Percentiles rank a stretch among this genome's conserved stretches.
These are phyloP conservation scores for Phlebopus sp. DNA, from an alignment of 1,284 basidiomycete genomes.

Conservation along the genomic window DNA sequence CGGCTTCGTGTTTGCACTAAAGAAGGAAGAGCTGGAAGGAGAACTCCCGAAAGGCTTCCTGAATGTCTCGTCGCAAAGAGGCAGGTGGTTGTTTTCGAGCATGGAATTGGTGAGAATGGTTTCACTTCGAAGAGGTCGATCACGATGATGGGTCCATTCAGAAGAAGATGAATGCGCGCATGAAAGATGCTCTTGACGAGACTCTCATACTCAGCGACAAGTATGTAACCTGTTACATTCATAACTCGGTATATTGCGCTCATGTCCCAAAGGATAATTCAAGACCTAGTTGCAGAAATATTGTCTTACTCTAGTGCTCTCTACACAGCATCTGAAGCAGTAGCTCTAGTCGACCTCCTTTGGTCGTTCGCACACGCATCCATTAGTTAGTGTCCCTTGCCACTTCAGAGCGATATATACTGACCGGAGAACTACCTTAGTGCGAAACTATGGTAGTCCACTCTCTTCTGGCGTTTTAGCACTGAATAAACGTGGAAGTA, in stretches of 20 bases:
- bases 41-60: slow-evolving; percentile 69
- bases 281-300: slow-evolving; percentile 65
- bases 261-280: slow-evolving; percentile 56
- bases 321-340: slow-evolving; percentile 89
- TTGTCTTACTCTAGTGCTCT: slow-evolving; percentile 67
- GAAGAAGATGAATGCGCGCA: slow-evolving; percentile 83
- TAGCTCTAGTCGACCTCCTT: slow-evolving; percentile 82
- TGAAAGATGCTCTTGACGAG: slow-evolving; percentile 83
- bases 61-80: slow-evolving; percentile 65
- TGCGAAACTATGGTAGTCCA: slow-evolving; percentile 65
- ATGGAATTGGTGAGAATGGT: slow-evolving; percentile 65
- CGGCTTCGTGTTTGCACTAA: slow-evolving; percentile 70
- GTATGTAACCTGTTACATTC: slow-evolving; percentile 31
- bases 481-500: slow-evolving; percentile 27
- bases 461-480: not conserved
- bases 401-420: not conserved
- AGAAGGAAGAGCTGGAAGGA: slow-evolving; percentile 60
- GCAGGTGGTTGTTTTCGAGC: slow-evolving; percentile 72
- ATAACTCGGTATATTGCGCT: not conserved
- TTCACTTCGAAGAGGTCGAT: not conserved
- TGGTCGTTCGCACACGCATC: slow-evolving; percentile 83
- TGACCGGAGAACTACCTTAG: slow-evolving; percentile 34
- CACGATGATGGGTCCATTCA: slow-evolving; percentile 24
- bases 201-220: slow-evolving; percentile 79
- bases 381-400: slow-evolving; percentile 49